These are phyloP conservation scores for Podila epigama DNA, from an alignment of 192 early-diverging fungal genomes.

Conservation along the genomic window DNA sequence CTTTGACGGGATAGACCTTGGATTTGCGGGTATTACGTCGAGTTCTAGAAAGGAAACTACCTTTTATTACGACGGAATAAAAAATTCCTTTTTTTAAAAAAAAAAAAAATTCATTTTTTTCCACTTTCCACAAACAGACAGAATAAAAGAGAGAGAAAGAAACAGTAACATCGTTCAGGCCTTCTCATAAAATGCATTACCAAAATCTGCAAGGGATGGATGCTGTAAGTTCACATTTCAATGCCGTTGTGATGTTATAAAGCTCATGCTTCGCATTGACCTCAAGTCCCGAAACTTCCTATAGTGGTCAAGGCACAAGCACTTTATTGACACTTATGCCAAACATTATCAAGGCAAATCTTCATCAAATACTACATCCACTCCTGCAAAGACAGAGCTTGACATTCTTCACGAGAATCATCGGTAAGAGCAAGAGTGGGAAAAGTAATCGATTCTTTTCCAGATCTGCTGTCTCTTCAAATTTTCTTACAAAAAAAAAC, in stretches of 20 bases:
- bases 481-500: no score
- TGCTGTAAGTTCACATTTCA: conserved; percentile 39
- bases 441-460: no score
- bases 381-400: conserved; percentile 57
- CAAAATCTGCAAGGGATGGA: conserved; percentile 55
- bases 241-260: not conserved
- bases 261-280: not conserved
- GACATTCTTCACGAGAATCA: conserved; percentile 80
- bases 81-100: no score
- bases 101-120: no score
- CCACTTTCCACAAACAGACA: not conserved
- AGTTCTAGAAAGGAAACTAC: no score
- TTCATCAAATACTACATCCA: not conserved
- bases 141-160: not conserved
- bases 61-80: no score
- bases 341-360: conserved; percentile 45
- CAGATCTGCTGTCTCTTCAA: no score
- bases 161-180: not conserved
- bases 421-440: conserved; percentile 59
- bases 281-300: not conserved
- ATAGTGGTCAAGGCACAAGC: conserved; percentile 64
- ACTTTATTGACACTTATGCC: conserved; percentile 65
- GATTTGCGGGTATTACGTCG: no score
- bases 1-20: no score
- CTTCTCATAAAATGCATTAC: conserved; percentile 20